phyloP scores from a whole-genome alignment of 345 rosid species.

The Eucalyptus rudis region DNA sequence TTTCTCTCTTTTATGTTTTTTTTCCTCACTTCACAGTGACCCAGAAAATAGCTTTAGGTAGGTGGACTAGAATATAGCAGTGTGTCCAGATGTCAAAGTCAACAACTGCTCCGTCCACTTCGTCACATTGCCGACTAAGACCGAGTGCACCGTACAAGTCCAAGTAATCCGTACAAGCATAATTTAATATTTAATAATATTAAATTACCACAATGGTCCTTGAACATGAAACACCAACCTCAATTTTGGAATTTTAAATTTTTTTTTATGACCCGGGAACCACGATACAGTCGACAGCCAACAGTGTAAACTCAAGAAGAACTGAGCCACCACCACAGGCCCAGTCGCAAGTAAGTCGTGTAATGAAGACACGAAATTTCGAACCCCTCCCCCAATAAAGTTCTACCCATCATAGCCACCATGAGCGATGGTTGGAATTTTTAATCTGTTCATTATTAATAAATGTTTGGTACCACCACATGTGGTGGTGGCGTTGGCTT shows the following conservation, averaged over 20 bases:
- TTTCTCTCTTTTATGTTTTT: not conserved
- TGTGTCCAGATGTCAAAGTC: not conserved
- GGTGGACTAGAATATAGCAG: not conserved
- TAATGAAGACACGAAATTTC: accelerated
- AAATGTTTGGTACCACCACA: not conserved
- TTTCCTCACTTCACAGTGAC: not conserved
- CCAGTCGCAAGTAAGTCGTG: accelerated
- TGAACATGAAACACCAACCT: accelerated
- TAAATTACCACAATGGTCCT: accelerated
- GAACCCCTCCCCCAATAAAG: no score
- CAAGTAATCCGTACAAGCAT: not conserved
- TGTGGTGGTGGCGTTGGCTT: no score
- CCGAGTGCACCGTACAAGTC: not conserved
- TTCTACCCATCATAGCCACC: no score
- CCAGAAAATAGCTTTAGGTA: not conserved
- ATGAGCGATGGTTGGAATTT: accelerated
- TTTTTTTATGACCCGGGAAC: no score
- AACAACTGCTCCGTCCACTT: not conserved
- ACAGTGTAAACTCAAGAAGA: no score
- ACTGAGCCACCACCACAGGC: no score
- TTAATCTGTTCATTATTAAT: accelerated
- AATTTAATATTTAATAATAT: not conserved
- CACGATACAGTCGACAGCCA: no score
- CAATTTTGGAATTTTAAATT: accelerated
- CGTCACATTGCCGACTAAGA: not conserved